Conservation (phyloP, 495 filamentous ascomycete genomes). For the Parachaetomium inaequale region DNA sequence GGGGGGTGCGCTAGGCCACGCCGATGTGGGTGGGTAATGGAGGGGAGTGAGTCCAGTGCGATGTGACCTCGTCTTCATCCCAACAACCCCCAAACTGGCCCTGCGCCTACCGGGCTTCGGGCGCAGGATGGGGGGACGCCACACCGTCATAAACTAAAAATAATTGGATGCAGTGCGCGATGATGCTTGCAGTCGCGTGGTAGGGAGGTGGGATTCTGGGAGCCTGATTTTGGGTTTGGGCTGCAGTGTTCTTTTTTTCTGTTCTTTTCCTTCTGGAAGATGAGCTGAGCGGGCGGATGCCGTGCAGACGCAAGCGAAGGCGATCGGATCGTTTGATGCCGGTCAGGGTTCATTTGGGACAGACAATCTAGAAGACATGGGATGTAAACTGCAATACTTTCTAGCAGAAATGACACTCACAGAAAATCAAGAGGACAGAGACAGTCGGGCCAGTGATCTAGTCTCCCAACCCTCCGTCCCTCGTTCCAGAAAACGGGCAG, state of each 20-base stretch:
- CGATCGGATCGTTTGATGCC: no score
- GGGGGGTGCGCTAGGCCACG: background rate
- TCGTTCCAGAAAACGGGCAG: background rate
- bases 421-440: no score
- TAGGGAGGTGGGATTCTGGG: background rate
- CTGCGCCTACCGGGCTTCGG: background rate
- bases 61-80: background rate
- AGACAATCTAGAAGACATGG: no score
- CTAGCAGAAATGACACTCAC: no score
- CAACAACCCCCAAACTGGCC: background rate
- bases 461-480: background rate
- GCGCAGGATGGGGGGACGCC: constrained; percentile 7
- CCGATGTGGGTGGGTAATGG: background rate
- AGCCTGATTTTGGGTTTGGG: constrained; percentile 9
- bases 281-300: background rate
- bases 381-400: background rate
- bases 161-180: constrained; percentile 7
- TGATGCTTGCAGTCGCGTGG: background rate
- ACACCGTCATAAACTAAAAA: constrained; percentile 20
- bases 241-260: background rate
- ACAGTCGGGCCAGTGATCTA: background rate
- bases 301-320: no score
- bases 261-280: background rate
- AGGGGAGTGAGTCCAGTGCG: constrained; percentile 1
- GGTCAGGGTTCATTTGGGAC: no score